A percentile compares a stretch with the other conserved stretches of the same genome.
These are phyloP conservation scores for Diplodia sapinea DNA, from an alignment of 2,329 filamentous ascomycete genomes.

Conservation along the genomic window DNA sequence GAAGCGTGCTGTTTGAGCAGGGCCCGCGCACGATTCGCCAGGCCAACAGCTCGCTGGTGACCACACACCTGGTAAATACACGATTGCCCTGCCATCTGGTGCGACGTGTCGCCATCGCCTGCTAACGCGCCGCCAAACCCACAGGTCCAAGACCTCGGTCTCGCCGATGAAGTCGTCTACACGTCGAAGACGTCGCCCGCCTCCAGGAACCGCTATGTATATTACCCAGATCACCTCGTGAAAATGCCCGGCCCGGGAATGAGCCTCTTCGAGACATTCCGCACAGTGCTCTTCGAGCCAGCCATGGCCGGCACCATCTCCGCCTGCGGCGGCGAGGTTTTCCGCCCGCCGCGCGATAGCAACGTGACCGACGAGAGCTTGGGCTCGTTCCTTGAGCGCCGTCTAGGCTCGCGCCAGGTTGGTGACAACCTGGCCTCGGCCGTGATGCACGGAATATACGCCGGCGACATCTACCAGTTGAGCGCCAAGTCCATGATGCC, in stretches of 20 bases:
- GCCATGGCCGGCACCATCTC: conserved; percentile 57
- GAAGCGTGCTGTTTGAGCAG: conserved; percentile 76
- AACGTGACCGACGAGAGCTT: conserved; percentile 70
- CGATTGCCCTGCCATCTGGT: background rate
- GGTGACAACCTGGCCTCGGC: conserved; percentile 78
- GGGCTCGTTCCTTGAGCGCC: conserved; percentile 66
- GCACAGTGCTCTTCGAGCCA: conserved; percentile 58
- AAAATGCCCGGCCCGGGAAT: conserved; percentile 55
- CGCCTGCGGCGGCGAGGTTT: conserved; percentile 46
- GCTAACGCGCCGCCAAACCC: conserved; percentile 4
- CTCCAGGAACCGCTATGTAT: conserved; percentile 75
- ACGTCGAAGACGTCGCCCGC: conserved; percentile 59
- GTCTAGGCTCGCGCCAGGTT: conserved; percentile 59
- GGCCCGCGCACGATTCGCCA: conserved; percentile 79
- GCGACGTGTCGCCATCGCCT: background rate
- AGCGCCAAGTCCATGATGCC: conserved; percentile 72
- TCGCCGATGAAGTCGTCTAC: conserved; percentile 63
- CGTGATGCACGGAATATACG: conserved; percentile 85
- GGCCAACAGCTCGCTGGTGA: conserved; percentile 64
- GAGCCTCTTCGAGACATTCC: conserved; percentile 36
- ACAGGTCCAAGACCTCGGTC: conserved; percentile 53
- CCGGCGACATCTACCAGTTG: conserved; percentile 81
- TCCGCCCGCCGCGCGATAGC: conserved; percentile 35
- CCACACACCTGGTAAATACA: conserved; percentile 70
- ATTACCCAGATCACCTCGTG: conserved; percentile 84